These are phyloP conservation scores for Citrus glauca DNA, from an alignment of 345 rosid genomes.

Conservation along the genomic window DNA sequence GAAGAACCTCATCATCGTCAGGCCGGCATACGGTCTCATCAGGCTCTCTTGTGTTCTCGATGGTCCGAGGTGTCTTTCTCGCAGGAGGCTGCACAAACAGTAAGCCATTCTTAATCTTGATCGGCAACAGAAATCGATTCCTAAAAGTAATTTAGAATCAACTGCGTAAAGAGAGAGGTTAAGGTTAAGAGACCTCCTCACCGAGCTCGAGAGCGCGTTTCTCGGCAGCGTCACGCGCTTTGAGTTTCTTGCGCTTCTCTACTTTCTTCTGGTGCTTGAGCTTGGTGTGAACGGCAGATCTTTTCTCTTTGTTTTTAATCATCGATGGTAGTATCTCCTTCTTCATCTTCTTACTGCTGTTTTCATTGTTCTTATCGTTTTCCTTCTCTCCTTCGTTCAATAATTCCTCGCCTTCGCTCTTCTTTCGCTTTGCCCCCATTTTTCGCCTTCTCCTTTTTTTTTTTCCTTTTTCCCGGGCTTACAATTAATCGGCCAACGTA, in stretches of 20 bases:
- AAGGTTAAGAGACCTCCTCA: constrained; percentile 54
- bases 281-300: constrained; percentile 73
- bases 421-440: constrained; percentile 59
- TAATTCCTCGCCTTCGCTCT: constrained; percentile 21
- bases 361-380: constrained; percentile 1
- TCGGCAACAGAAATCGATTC: not conserved
- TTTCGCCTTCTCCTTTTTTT: not conserved
- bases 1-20: constrained; percentile 82
- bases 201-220: constrained; percentile 89
- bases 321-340: constrained; percentile 69
- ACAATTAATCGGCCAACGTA: not conserved
- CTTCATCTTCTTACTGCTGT: constrained; percentile 34
- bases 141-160: not conserved
- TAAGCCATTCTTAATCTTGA: not conserved
- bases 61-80: constrained; percentile 68
- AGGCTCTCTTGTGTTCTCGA: constrained; percentile 86
- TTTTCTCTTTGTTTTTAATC: constrained; percentile 93
- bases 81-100: constrained; percentile 54
- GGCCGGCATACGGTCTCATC: constrained; percentile 93
- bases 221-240: constrained; percentile 72
- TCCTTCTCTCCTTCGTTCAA: constrained; percentile 20
- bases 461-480: no score
- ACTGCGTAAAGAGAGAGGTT: not conserved
- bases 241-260: constrained; percentile 83
- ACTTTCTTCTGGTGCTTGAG: constrained; percentile 77